A percentile compares a stretch with the other conserved stretches of the same genome.
These are phyloP conservation scores for Albophoma yamanashiensis DNA, from an alignment of 2,329 filamentous ascomycete genomes.

Conservation along the genomic window DNA sequence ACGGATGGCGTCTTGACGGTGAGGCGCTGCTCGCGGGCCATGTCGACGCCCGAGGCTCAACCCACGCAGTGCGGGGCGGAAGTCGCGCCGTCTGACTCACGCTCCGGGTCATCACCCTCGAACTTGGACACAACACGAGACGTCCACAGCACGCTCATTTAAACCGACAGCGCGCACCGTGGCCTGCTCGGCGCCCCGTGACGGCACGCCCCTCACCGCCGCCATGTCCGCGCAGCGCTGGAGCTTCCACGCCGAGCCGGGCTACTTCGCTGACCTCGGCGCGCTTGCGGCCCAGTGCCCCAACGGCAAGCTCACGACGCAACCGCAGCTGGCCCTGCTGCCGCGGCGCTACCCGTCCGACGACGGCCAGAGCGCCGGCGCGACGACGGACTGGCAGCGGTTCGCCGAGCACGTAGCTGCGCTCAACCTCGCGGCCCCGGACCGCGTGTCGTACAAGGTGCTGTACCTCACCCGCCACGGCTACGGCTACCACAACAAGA, in stretches of 20 bases:
- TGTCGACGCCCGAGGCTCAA: neutral
- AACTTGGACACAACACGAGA: neutral
- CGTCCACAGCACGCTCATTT: neutral
- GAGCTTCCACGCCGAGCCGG: neutral
- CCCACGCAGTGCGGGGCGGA: neutral
- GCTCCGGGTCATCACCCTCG: neutral
- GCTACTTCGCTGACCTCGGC: neutral
- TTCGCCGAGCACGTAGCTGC: neutral
- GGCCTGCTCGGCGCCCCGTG: neutral
- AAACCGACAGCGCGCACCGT: neutral
- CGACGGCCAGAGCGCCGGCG: neutral
- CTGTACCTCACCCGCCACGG: neutral
- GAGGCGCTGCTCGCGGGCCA: too few species aligned
- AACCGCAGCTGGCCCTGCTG: neutral
- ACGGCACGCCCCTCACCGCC: neutral
- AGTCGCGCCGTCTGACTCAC: neutral
- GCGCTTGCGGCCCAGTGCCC: neutral
- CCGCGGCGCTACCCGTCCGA: neutral
- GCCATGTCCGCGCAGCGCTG: neutral
- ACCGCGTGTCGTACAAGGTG: neutral
- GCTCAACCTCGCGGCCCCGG: neutral
- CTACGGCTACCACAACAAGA: neutral
- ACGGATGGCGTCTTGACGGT: too few species aligned
- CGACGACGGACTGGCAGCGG: neutral
- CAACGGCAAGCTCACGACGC: neutral